phyloP scores from a whole-genome alignment of 768 basidiomycete species.

The Rhodotorula taiwanensis region DNA sequence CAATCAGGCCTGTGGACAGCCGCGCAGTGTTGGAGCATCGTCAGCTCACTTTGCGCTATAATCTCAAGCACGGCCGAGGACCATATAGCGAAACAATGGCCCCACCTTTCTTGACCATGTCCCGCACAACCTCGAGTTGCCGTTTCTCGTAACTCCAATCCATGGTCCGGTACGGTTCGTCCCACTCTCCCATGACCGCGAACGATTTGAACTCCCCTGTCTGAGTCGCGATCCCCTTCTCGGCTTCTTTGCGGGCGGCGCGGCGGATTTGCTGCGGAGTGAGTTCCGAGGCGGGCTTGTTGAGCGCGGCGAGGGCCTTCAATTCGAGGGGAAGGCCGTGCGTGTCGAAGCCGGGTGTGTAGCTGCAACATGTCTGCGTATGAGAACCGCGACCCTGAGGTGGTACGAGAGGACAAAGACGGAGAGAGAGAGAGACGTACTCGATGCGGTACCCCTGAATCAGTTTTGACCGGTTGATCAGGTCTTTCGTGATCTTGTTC shows the following conservation, averaged over 20 bases:
- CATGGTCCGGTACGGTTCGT: conserved; percentile 74
- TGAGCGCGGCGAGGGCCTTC: conserved; percentile 72
- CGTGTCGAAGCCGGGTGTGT: conserved; percentile 94
- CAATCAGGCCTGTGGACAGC: conserved; percentile 63
- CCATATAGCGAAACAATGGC: neutral
- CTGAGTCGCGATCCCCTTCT: conserved; percentile 66
- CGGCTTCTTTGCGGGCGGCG: conserved; percentile 66
- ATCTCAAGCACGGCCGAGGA: too few species aligned
- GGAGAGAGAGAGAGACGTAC: conserved; percentile 51
- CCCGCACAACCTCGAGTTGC: conserved; percentile 73
- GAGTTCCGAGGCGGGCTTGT: conserved; percentile 50
- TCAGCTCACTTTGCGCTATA: too few species aligned
- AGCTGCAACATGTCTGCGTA: conserved; percentile 52
- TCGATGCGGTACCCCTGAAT: conserved; percentile 69
- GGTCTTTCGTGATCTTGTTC: conserved; percentile 94
- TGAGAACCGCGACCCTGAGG: too few species aligned
- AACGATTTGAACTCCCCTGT: conserved; percentile 70
- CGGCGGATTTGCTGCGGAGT: conserved; percentile 58
- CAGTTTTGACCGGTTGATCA: conserved; percentile 83
- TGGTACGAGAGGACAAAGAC: neutral
- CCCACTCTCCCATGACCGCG: conserved; percentile 82
- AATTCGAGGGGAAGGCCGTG: conserved; percentile 96
- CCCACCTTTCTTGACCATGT: conserved; percentile 77
- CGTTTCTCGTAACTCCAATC: conserved; percentile 82
- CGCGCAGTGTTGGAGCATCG: too few species aligned